Evolutionary conservation across 2,329 filamentous ascomycete species (phyloP).

Genomic region (Calcarisporium arbuscula): DNA sequence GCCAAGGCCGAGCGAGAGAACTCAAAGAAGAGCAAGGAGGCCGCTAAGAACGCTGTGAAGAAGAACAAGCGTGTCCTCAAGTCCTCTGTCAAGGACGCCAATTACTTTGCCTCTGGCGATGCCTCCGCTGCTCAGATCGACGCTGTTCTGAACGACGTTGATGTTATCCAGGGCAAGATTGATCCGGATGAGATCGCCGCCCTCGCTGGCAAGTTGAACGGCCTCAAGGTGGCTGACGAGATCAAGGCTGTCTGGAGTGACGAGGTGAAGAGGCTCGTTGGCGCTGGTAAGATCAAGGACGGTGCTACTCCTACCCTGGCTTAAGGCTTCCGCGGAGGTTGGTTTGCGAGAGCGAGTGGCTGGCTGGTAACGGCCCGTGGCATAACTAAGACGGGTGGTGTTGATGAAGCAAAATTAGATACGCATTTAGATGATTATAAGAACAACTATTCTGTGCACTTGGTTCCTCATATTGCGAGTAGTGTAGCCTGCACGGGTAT

Average conservation of each 20-base stretch:
- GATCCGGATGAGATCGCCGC: conserved; percentile 85
- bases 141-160: conserved; percentile 75
- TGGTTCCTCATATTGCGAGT: no score
- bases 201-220: conserved; percentile 73
- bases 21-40: conserved; percentile 95
- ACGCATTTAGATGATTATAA: conserved; percentile 6
- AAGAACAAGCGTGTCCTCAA: conserved; percentile 99
- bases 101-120: conserved; percentile 80
- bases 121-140: conserved; percentile 74
- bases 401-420: no score
- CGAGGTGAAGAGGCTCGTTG: conserved; percentile 72
- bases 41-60: conserved; percentile 97
- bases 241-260: conserved; percentile 79
- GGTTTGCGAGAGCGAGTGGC: not conserved
- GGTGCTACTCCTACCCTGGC: conserved; percentile 66
- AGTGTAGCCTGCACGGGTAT: no score
- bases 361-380: no score
- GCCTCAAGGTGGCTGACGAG: conserved; percentile 70
- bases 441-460: no score
- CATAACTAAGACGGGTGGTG: not conserved
- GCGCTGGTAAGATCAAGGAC: conserved; percentile 78
- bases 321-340: conserved; percentile 15
- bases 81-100: conserved; percentile 89
- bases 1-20: conserved; percentile 80
- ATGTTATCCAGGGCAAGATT: conserved; percentile 79